A percentile compares a stretch with the other conserved stretches of the same genome.
These are phyloP conservation scores for Thielaviopsis euricoi DNA, from an alignment of 2,329 filamentous ascomycete genomes.

Conservation along the genomic window DNA sequence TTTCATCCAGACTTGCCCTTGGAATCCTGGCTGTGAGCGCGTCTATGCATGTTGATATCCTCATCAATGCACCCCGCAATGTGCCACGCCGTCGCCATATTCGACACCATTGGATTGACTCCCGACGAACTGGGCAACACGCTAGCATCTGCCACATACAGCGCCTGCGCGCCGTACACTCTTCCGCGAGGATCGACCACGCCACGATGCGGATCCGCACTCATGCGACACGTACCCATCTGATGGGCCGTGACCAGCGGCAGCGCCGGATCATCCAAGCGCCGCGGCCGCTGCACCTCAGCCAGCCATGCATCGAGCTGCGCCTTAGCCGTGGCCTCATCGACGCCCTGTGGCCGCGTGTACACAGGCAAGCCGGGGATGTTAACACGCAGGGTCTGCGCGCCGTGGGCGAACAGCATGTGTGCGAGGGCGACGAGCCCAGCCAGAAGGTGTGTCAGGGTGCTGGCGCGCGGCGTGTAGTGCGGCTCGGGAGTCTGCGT, in stretches of 20 bases:
- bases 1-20: not conserved
- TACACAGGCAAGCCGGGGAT: conserved; percentile 51
- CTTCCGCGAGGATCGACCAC: conserved; percentile 41
- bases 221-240: conserved; percentile 67
- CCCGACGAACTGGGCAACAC: conserved; percentile 63
- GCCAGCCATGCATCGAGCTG: conserved; percentile 46
- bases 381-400: conserved; percentile 57
- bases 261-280: conserved; percentile 32
- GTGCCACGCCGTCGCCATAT: conserved; percentile 53
- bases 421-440: conserved; percentile 57
- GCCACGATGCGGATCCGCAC: conserved; percentile 30
- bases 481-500: conserved; percentile 50
- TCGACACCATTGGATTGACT: conserved; percentile 69
- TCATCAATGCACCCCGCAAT: conserved; percentile 41
- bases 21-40: not conserved
- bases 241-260: conserved; percentile 60
- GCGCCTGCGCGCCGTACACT: conserved; percentile 47
- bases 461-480: conserved; percentile 56
- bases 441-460: conserved; percentile 54
- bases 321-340: conserved; percentile 36
- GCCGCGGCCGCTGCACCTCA: conserved; percentile 30
- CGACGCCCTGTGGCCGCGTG: conserved; percentile 19
- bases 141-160: conserved; percentile 60
- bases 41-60: conserved; percentile 21
- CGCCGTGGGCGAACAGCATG: conserved; percentile 63